phyloP scores from a whole-genome alignment of 306 rosid species.

The Medicago lupulina region DNA sequence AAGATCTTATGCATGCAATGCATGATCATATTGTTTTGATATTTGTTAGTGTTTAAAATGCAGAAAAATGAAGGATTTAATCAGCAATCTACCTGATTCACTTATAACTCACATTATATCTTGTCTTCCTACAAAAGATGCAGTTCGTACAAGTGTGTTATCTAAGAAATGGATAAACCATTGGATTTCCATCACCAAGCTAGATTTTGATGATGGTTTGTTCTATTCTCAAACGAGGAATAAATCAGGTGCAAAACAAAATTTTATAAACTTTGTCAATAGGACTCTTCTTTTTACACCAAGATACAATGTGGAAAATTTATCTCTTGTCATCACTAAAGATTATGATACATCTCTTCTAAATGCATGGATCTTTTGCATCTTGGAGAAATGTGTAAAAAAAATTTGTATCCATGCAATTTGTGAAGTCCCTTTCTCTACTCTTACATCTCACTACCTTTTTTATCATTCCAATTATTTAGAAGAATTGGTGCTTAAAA shows the following conservation, averaged over 20 bases:
- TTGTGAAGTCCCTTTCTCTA: not conserved
- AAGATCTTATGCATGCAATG: too few species aligned
- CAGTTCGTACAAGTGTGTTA: conserved; percentile 1
- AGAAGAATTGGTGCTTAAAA: not conserved
- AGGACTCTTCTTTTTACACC: not conserved
- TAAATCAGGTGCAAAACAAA: not conserved
- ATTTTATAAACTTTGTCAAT: not conserved
- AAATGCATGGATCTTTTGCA: conserved; percentile 27
- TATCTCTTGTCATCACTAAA: not conserved
- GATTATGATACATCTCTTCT: not conserved
- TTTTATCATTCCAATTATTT: not conserved
- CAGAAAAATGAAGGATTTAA: too few species aligned
- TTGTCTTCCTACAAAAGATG: conserved; percentile 25
- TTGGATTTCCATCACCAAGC: conserved; percentile 1
- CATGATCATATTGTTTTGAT: too few species aligned
- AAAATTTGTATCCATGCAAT: not conserved
- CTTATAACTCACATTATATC: conserved; percentile 5
- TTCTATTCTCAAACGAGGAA: not conserved
- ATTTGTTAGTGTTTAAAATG: too few species aligned
- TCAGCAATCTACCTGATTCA: conserved; percentile 18
- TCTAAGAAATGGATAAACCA: conserved; percentile 23
- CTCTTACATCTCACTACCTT: not conserved
- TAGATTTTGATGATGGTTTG: not conserved
- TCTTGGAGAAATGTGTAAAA: not conserved
- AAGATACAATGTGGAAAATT: not conserved